These are phyloP conservation scores for Talaromyces rugulosus DNA, from an alignment of 2,329 filamentous ascomycete genomes.

Conservation along the genomic window DNA sequence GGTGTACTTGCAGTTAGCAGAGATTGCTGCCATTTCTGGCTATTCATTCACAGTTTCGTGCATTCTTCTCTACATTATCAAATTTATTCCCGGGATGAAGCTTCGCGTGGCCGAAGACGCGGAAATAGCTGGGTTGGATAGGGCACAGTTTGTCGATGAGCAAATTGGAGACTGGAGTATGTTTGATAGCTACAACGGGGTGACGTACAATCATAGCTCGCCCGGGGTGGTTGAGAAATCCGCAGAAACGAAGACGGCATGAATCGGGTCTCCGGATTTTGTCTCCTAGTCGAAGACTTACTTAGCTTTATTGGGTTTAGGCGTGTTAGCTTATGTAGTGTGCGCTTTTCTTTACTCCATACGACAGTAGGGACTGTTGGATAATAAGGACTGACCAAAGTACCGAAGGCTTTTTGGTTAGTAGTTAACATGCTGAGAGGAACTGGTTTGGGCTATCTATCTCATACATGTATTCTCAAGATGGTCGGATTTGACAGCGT, in stretches of 20 bases:
- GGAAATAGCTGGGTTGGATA: slow-evolving; percentile 53
- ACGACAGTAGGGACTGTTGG: too few species aligned
- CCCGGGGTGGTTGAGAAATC: slow-evolving; percentile 1
- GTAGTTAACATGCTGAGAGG: too few species aligned
- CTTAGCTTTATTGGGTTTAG: neutral
- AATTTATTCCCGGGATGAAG: slow-evolving; percentile 52
- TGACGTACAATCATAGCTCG: neutral
- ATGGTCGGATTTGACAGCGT: too few species aligned
- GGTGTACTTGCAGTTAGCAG: slow-evolving; percentile 53
- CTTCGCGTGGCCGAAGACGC: slow-evolving; percentile 52
- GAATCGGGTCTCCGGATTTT: neutral
- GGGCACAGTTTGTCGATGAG: slow-evolving; percentile 55
- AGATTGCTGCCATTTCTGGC: slow-evolving; percentile 50
- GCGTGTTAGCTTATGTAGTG: too few species aligned
- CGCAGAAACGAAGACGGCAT: slow-evolving; percentile 1
- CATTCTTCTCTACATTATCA: slow-evolving; percentile 50
- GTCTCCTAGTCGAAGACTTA: neutral
- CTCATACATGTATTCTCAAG: too few species aligned
- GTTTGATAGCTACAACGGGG: slow-evolving; percentile 17
- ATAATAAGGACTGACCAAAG: too few species aligned
- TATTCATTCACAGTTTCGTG: slow-evolving; percentile 53
- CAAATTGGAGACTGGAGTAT: slow-evolving; percentile 52
- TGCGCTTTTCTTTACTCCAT: too few species aligned
- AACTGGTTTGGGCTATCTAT: too few species aligned
- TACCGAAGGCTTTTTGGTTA: too few species aligned